Percentiles rank a stretch among this genome's conserved stretches.
Evolutionary conservation across 2,329 filamentous ascomycete species (phyloP).

Genomic region (Xylaria arbuscula): DNA sequence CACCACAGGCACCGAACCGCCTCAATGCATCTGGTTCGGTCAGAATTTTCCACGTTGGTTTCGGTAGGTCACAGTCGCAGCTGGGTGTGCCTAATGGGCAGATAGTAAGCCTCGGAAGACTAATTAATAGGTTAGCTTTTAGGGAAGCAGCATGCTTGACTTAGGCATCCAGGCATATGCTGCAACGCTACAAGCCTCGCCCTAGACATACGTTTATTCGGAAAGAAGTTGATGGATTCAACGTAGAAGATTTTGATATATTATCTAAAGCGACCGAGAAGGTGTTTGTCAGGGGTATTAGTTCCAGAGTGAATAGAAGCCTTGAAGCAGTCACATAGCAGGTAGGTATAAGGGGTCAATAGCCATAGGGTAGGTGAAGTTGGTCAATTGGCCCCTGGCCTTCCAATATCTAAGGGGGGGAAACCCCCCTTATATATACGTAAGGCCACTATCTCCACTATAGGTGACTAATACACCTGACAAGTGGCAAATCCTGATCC

Average conservation of each 20-base stretch:
- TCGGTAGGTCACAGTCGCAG: neutral
- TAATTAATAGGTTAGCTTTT: neutral
- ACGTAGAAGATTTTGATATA: neutral
- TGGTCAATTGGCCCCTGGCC: no score
- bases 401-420: no score
- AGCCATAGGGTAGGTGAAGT: no score
- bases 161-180: neutral
- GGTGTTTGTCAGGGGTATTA: no score
- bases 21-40: slow-evolving; percentile 8
- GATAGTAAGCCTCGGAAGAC: neutral
- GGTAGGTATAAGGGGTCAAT: no score
- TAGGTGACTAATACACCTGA: no score
- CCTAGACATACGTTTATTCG: no score
- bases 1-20: neutral
- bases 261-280: neutral
- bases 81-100: slow-evolving; percentile 1
- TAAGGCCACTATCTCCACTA: no score
- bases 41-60: slow-evolving; percentile 5
- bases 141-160: neutral
- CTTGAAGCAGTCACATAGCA: no score
- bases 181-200: neutral
- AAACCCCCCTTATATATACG: no score
- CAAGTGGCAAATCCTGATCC: neutral
- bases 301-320: no score
- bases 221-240: neutral